Base-by-base conservation (phyloP, 306 rosid species). In the Rosa multiflora region DNA sequence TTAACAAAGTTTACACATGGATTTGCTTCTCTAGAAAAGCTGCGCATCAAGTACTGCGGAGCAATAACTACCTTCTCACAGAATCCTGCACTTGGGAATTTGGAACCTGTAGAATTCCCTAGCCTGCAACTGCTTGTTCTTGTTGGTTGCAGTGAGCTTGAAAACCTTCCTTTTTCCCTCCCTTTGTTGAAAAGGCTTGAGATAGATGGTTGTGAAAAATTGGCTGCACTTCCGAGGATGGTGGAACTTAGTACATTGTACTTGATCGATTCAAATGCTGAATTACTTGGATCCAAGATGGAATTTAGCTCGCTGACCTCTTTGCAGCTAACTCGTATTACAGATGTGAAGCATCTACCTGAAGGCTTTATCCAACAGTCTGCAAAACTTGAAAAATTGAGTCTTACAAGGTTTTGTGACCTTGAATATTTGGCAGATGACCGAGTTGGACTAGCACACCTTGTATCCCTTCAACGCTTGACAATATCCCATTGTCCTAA, bases 391-490 rank as follows among this genome's bases (percentile, higher is more conserved):
- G 66, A 52, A 73, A 66, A 52, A 39, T 35, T 73, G 76, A 73
- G 11, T 73, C 5, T 73, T 72, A 18, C 6, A 35, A 10, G 12
- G 35, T 52, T 73, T 53, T 17, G 20, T 7, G 35, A 73, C 40
- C 66, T 73, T 11, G 35, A 52, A 35, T 35, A 52, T 2, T 37
- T 73, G 64, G 58, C 35, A 5, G 37, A 20, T 37, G 13, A 37
- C 35, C 63, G 5, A 35, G 29, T 53, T 26, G 76, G 66, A 53
- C 49, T 73, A 37, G 23, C 76, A 37, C 35, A n/a, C 23, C 66
- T 73, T 73, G 66, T 66, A 53, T 73, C 76, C 18, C 76, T 73
- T 20, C 64, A n/a, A 52, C 76, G 76, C 66, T 37, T 73, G 66
- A 73, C 76, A n/a, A 53, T 73, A 62, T 73, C 76, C 37, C 6